These are phyloP conservation scores for Pseudogymnoascus sp. DNA, from an alignment of 2,329 filamentous ascomycete species.

Conservation along the genomic window DNA sequence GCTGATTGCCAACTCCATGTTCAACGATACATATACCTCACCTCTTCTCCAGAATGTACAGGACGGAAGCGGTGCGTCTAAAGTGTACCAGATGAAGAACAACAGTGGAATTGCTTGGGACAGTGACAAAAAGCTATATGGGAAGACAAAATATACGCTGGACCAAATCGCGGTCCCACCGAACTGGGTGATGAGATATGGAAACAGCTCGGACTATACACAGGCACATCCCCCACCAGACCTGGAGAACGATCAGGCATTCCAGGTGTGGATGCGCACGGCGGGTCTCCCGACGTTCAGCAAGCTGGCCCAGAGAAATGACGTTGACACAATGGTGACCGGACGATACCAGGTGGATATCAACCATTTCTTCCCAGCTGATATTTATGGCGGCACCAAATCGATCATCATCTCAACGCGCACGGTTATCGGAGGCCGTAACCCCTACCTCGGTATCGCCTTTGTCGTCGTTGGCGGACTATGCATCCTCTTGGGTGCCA, in stretches of 20 bases:
- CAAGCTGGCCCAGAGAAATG: constrained; percentile 83
- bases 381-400: constrained; percentile 75
- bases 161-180: constrained; percentile 69
- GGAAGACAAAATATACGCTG: constrained; percentile 54
- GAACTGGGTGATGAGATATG: constrained; percentile 70
- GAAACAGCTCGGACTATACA: constrained; percentile 57
- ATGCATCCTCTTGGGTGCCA: constrained; percentile 75
- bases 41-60: constrained; percentile 52
- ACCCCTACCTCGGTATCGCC: constrained; percentile 91
- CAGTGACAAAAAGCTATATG: constrained; percentile 74
- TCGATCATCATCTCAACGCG: constrained; percentile 81
- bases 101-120: constrained; percentile 71
- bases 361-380: constrained; percentile 70
- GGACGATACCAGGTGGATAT: constrained; percentile 74
- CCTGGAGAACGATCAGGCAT: constrained; percentile 66
- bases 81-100: constrained; percentile 64
- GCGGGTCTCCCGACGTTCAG: constrained; percentile 89
- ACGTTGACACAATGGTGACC: constrained; percentile 53
- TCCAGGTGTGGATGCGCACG: constrained; percentile 99
- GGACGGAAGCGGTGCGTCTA: constrained; percentile 33
- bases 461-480: constrained; percentile 91
- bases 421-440: constrained; percentile 89
- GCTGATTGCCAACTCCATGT: constrained; percentile 90
- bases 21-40: constrained; percentile 80
- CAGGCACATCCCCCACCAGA: constrained; percentile 57